Percentiles rank a stretch among this genome's conserved stretches.
These are phyloP conservation scores for Clavispora santaluciae DNA, from an alignment of 805 yeast species.

Conservation along the genomic window DNA sequence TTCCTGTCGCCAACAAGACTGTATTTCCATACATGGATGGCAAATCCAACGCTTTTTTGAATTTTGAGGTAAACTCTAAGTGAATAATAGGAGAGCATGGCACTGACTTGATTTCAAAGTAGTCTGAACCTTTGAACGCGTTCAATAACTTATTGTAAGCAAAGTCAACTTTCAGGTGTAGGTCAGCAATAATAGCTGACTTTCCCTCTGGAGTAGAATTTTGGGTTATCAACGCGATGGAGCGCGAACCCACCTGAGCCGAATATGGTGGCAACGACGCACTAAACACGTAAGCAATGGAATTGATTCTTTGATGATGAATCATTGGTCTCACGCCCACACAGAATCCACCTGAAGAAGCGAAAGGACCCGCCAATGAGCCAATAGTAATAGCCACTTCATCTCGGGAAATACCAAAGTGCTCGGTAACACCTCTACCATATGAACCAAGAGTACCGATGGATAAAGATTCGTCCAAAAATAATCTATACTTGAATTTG, in stretches of 20 bases:
- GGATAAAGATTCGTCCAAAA: conserved; percentile 83
- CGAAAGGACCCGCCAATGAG: conserved; percentile 74
- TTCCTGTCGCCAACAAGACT: conserved; percentile 38
- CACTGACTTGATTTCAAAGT: conserved; percentile 51
- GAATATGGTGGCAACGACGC: conserved; percentile 93
- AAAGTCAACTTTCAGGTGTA: conserved; percentile 37
- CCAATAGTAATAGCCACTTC: conserved; percentile 86
- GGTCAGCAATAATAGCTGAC: conserved; percentile 26
- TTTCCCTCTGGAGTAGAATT: conserved; percentile 26
- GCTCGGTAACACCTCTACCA: conserved; percentile 85
- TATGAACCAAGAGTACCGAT: conserved; percentile 79
- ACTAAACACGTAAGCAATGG: conserved; percentile 86
- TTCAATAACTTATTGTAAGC: conserved; percentile 39
- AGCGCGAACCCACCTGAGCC: conserved; percentile 59
- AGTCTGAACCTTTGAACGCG: conserved; percentile 30
- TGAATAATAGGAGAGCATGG: conserved; percentile 66
- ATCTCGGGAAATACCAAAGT: conserved; percentile 57
- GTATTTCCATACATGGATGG: conserved; percentile 51
- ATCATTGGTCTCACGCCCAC: conserved; percentile 81
- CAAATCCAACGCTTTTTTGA: conserved; percentile 41
- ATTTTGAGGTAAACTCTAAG: conserved; percentile 48
- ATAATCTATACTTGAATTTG: conserved; percentile 77
- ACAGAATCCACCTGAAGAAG: conserved; percentile 90
- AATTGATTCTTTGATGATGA: conserved; percentile 86
- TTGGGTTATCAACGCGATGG: conserved; percentile 45